phyloP scores from a whole-genome alignment of 495 filamentous ascomycete genomes.

The Neurospora sp. region DNA sequence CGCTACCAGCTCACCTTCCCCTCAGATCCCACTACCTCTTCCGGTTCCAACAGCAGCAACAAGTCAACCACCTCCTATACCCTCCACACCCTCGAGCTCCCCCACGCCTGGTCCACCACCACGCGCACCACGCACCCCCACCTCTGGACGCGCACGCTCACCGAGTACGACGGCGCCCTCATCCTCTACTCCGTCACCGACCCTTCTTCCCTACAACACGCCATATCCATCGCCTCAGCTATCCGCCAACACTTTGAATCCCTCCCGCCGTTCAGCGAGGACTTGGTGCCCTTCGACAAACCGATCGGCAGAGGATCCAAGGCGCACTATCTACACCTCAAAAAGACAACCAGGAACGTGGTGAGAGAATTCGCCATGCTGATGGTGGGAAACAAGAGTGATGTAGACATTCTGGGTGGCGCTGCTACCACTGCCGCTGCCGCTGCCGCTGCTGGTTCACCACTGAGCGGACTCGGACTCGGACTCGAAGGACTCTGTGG shows the following conservation, averaged over 20 bases:
- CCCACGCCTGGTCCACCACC: slow-evolving; percentile 7
- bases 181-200: slow-evolving; percentile 30
- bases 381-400: slow-evolving; percentile 29
- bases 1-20: slow-evolving; percentile 24
- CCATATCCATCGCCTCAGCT: slow-evolving; percentile 19
- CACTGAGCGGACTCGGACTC: neutral
- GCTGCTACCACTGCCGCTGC: neutral
- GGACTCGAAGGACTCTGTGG: neutral
- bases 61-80: slow-evolving; percentile 17
- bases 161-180: slow-evolving; percentile 25
- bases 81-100: slow-evolving; percentile 30
- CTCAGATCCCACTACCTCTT: slow-evolving; percentile 1
- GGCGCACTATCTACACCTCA: neutral
- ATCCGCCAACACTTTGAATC: slow-evolving; percentile 16
- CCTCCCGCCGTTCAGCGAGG: neutral
- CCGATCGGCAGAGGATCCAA: neutral
- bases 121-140: neutral
- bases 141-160: slow-evolving; percentile 24
- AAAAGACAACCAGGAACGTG: neutral
- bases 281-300: neutral
- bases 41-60: neutral
- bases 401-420: slow-evolving; percentile 4
- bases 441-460: neutral
- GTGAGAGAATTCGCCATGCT: slow-evolving; percentile 22
- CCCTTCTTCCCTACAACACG: slow-evolving; percentile 20